These are phyloP conservation scores for Brassica hybrid DNA, from an alignment of 441 rosid species.

Conservation along the genomic window DNA sequence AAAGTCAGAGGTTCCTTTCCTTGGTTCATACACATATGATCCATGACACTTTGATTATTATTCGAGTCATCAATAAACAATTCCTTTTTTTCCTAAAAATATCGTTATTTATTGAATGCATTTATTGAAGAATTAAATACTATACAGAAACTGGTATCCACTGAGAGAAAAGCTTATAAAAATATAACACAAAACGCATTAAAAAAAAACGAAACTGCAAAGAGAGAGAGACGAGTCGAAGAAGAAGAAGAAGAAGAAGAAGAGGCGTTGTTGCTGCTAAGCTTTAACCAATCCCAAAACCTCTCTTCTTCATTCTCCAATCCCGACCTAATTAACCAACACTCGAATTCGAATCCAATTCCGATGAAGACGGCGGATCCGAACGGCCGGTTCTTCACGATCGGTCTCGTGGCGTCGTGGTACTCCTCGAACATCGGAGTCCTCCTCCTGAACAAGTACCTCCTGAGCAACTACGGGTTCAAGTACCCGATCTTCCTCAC, in stretches of 20 bases:
- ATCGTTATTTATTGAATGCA: conserved; percentile 2
- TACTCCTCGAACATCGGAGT: conserved; percentile 75
- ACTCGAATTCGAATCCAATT: no score
- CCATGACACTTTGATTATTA: conserved; percentile 29
- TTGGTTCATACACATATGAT: conserved; percentile 35
- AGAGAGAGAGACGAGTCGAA: neutral
- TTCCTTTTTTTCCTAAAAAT: neutral
- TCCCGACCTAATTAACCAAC: no score
- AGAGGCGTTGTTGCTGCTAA: neutral
- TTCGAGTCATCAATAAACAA: conserved; percentile 7
- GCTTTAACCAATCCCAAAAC: neutral
- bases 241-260: neutral
- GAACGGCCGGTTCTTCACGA: conserved; percentile 51
- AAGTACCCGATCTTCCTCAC: conserved; percentile 77
- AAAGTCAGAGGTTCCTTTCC: conserved; percentile 35
- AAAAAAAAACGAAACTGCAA: neutral
- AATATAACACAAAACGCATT: neutral
- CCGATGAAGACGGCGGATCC: conserved; percentile 42
- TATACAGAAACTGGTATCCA: conserved; percentile 14
- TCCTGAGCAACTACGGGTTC: conserved; percentile 72
- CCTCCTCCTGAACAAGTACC: conserved; percentile 65
- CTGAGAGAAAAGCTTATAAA: conserved; percentile 8
- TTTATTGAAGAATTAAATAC: conserved; percentile 22
- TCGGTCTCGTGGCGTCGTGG: conserved; percentile 60
- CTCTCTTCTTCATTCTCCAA: no score